Percentiles rank a stretch among this genome's conserved stretches.
Evolutionary conservation across 2,329 filamentous ascomycete genomes (phyloP).

Genomic region (Colletotrichum endophyticum): DNA sequence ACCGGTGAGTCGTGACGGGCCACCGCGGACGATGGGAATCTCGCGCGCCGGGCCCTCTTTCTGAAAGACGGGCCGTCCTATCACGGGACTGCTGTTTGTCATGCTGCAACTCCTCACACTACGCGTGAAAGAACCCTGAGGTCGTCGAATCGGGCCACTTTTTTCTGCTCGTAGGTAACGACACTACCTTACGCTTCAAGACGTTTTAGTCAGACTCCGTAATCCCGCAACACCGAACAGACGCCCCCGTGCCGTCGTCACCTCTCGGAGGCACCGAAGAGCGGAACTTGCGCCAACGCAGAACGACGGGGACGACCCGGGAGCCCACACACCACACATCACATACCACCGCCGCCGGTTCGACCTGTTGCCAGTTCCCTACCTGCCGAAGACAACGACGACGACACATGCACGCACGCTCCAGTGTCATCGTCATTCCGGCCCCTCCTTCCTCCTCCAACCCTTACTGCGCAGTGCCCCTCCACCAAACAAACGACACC

Average conservation of each 20-base stretch:
- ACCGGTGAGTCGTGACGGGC: neutral
- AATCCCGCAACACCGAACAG: neutral
- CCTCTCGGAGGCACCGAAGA: constrained; percentile 17
- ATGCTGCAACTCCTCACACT: neutral
- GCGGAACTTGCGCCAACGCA: constrained; percentile 13
- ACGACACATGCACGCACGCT: neutral
- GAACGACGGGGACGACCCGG: neutral
- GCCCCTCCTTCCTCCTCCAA: neutral
- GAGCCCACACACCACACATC: neutral
- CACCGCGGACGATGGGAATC: neutral
- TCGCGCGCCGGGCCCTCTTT: neutral
- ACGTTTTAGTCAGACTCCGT: neutral
- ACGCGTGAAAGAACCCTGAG: neutral
- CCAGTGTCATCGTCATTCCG: neutral
- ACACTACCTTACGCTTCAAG: too few species aligned
- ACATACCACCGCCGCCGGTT: neutral
- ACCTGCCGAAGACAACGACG: neutral
- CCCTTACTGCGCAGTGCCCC: neutral
- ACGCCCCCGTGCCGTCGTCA: neutral
- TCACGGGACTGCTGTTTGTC: constrained; percentile 1
- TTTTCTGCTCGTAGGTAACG: neutral
- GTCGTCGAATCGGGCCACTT: neutral
- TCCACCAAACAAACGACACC: neutral
- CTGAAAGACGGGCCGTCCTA: neutral
- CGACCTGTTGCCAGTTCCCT: neutral